Evolutionary conservation across 2,329 filamentous ascomycete genomes (phyloP).

Genomic region (Coniochaeta hoffmannii): DNA sequence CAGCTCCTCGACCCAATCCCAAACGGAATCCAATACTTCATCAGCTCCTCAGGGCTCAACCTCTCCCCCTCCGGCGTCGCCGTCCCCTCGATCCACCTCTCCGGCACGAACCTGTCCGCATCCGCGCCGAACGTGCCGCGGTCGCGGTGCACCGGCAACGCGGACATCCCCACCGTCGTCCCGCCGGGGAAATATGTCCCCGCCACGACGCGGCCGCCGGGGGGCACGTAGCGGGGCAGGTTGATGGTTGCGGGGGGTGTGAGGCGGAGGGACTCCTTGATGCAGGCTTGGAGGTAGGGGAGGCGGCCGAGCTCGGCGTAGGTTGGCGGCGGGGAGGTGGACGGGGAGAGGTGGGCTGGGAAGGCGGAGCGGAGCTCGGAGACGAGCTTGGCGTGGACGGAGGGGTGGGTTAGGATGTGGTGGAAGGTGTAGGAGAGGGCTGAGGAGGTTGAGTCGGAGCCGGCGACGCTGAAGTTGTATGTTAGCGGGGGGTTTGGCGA

Average conservation of each 20-base stretch:
- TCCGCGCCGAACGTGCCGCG: conserved; percentile 1
- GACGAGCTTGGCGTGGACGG: not conserved
- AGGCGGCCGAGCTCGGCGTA: conserved; percentile 6
- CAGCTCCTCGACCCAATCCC: conserved; percentile 2
- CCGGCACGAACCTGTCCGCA: not conserved
- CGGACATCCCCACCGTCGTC: conserved; percentile 6
- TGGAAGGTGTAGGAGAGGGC: conserved; percentile 6
- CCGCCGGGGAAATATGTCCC: conserved; percentile 4
- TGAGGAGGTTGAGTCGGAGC: conserved; percentile 6
- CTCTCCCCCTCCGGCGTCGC: not conserved
- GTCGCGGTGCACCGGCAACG: conserved; percentile 4
- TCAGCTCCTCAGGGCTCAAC: conserved; percentile 5
- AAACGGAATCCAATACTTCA: conserved; percentile 6
- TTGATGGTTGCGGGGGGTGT: conserved; percentile 7
- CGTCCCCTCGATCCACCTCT: conserved; percentile 5
- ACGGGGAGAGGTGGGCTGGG: not conserved
- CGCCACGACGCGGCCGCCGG: conserved; percentile 6
- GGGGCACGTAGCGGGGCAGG: conserved; percentile 6
- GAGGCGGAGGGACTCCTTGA: conserved; percentile 6
- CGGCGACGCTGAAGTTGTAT: conserved; percentile 3
- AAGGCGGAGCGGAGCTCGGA: conserved; percentile 3
- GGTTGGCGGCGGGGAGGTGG: conserved; percentile 1
- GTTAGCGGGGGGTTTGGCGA: not conserved
- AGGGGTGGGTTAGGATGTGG: conserved; percentile 5
- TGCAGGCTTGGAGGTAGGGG: conserved; percentile 7